These are phyloP conservation scores for Novymonas esmeraldas DNA, from an alignment of 208 protist species.

Conservation along the genomic window DNA sequence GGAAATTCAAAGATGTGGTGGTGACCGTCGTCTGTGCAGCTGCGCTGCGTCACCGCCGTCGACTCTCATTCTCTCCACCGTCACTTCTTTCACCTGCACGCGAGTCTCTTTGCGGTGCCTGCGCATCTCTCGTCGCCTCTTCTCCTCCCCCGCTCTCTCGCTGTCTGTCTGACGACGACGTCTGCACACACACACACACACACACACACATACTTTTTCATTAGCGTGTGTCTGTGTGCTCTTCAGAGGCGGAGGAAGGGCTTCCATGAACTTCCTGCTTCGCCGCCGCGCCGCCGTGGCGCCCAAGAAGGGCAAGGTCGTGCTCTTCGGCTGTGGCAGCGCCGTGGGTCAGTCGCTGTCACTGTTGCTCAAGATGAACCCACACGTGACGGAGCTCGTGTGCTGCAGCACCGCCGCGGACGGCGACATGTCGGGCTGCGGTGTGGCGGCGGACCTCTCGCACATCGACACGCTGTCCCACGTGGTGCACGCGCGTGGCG, in stretches of 20 bases:
- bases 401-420: slow-evolving; percentile 67
- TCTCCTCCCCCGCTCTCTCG: no score
- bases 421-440: slow-evolving; percentile 33
- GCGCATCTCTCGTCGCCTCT: no score
- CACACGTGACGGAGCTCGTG: slow-evolving; percentile 75
- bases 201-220: neutral
- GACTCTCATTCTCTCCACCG: no score
- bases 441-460: slow-evolving; percentile 75
- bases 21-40: no score
- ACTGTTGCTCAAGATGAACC: slow-evolving; percentile 89
- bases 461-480: slow-evolving; percentile 73
- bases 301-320: slow-evolving; percentile 63
- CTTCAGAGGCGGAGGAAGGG: no score
- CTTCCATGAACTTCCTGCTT: slow-evolving; percentile 46
- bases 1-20: no score
- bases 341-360: slow-evolving; percentile 94
- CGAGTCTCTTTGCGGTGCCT: no score
- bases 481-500: slow-evolving; percentile 38
- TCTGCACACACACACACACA: neutral
- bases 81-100: no score
- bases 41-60: no score
- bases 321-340: slow-evolving; percentile 92
- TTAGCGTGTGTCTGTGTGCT: neutral
- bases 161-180: no score
- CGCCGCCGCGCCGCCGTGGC: slow-evolving; percentile 24